Conservation (phyloP, 2,329 filamentous ascomycete genomes). For the Diplodia scrobiculata region DNA sequence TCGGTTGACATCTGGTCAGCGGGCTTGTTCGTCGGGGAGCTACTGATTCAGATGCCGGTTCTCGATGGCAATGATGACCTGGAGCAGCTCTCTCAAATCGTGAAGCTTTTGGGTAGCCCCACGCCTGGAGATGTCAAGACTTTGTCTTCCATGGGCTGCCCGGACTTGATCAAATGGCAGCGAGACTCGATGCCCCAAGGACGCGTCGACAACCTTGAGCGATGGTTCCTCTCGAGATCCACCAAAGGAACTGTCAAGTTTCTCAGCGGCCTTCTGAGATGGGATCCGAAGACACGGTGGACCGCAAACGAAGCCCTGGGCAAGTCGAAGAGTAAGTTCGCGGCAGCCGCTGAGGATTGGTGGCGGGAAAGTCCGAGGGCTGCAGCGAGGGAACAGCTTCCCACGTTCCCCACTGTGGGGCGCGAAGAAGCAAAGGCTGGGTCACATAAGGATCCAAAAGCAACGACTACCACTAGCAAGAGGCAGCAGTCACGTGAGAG, state of each 20-base stretch:
- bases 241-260: conserved; percentile 37
- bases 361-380: conserved; percentile 36
- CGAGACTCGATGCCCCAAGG: conserved; percentile 32
- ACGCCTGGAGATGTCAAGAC: conserved; percentile 30
- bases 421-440: conserved; percentile 32
- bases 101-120: conserved; percentile 41
- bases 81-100: conserved; percentile 41
- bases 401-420: conserved; percentile 42
- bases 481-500: background rate
- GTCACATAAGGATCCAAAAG: background rate
- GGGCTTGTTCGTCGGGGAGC: conserved; percentile 31
- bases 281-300: conserved; percentile 35
- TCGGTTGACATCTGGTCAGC: conserved; percentile 33
- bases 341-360: conserved; percentile 33
- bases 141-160: conserved; percentile 32
- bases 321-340: conserved; percentile 29
- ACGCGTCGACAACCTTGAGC: conserved; percentile 39
- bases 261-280: conserved; percentile 33
- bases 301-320: conserved; percentile 35
- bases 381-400: conserved; percentile 37
- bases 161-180: conserved; percentile 33
- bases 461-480: background rate
- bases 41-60: conserved; percentile 28
- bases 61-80: conserved; percentile 41
- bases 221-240: conserved; percentile 33